phyloP scores from a whole-genome alignment of 1,139 yeast genomes.

The Pichia sp. region DNA sequence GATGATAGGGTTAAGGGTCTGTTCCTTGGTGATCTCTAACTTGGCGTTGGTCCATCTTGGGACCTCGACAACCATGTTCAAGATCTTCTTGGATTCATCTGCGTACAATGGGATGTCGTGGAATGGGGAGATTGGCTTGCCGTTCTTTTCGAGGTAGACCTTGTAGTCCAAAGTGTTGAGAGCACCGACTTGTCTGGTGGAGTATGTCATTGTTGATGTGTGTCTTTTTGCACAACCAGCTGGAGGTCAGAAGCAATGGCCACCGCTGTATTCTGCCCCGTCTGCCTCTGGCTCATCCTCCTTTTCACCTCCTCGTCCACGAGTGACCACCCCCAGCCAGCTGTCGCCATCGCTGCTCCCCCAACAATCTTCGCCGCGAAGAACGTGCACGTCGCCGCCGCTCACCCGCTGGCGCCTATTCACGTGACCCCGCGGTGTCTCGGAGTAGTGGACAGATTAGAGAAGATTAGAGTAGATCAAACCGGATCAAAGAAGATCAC shows the following conservation, averaged over 20 bases:
- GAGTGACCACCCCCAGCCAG: not conserved
- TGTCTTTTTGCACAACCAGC: too few species aligned
- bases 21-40: slow-evolving; percentile 71
- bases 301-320: too few species aligned
- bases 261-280: too few species aligned
- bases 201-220: slow-evolving; percentile 49
- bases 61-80: slow-evolving; percentile 84
- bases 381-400: slow-evolving; percentile 1
- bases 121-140: slow-evolving; percentile 69
- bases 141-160: slow-evolving; percentile 68
- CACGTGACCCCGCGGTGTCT: slow-evolving; percentile 4
- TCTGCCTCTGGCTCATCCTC: too few species aligned
- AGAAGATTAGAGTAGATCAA: not conserved
- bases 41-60: slow-evolving; percentile 93
- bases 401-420: slow-evolving; percentile 2
- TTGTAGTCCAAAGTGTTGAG: slow-evolving; percentile 88
- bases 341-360: not conserved
- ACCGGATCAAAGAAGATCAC: not conserved
- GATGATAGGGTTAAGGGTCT: slow-evolving; percentile 70
- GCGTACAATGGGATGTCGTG: slow-evolving; percentile 74
- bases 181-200: slow-evolving; percentile 86
- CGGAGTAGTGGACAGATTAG: not conserved
- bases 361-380: not conserved
- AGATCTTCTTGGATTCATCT: slow-evolving; percentile 59
- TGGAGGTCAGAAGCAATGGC: too few species aligned